A percentile compares a stretch with the other conserved stretches of the same genome.
phyloP scores from a whole-genome alignment of 1,139 yeast genomes.

The Magnusiomyces fungicola region DNA sequence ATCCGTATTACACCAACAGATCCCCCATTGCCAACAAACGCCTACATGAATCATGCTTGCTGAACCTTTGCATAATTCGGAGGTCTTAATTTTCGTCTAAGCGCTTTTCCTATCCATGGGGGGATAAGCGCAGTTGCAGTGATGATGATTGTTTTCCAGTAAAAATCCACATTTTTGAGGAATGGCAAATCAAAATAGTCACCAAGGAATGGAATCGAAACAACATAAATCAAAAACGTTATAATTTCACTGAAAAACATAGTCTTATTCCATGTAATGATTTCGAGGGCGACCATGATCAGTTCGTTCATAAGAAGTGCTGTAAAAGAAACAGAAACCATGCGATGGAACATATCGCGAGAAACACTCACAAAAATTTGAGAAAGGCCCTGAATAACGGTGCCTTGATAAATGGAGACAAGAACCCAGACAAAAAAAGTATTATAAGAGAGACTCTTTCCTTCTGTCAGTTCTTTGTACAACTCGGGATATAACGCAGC shows the following conservation, averaged over 20 bases:
- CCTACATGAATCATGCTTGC: slow-evolving; percentile 49
- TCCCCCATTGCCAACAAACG: too few species aligned
- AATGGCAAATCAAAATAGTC: slow-evolving; percentile 77
- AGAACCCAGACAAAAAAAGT: slow-evolving; percentile 91
- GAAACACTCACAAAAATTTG: slow-evolving; percentile 68
- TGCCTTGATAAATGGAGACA: slow-evolving; percentile 83
- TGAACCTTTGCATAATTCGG: slow-evolving; percentile 98
- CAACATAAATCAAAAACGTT: slow-evolving; percentile 61
- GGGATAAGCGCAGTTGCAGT: slow-evolving; percentile 72
- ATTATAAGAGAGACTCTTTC: slow-evolving; percentile 74
- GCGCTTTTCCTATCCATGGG: slow-evolving; percentile 75
- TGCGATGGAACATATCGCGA: slow-evolving; percentile 46
- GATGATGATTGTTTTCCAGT: slow-evolving; percentile 63
- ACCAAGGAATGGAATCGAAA: slow-evolving; percentile 69
- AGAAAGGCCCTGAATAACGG: slow-evolving; percentile 65
- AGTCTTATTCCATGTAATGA: slow-evolving; percentile 77
- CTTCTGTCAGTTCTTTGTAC: slow-evolving; percentile 84
- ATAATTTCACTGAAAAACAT: slow-evolving; percentile 70
- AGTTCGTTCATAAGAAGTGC: slow-evolving; percentile 78
- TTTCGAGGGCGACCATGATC: slow-evolving; percentile 87
- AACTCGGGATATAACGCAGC: slow-evolving; percentile 91
- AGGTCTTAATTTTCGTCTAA: slow-evolving; percentile 72
- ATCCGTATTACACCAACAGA: too few species aligned
- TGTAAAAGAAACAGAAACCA: slow-evolving; percentile 83
- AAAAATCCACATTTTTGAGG: slow-evolving; percentile 49